Conservation (phyloP, 306 rosid species). For the Castanea sativa region DNA sequence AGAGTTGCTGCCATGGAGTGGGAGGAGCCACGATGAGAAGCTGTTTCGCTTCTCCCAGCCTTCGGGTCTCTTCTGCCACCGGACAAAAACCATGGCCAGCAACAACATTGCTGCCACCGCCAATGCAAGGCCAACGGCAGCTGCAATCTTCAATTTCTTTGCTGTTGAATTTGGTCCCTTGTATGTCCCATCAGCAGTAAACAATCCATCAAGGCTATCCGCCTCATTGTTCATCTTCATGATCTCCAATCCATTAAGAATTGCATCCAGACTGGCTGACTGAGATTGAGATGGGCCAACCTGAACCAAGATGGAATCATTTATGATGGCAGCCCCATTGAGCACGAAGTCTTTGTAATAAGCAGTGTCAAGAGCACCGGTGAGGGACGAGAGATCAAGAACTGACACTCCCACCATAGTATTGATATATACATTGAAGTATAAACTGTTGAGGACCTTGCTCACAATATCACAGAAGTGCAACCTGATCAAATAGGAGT, state of each 20-base stretch:
- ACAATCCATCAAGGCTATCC: slow-evolving; percentile 55
- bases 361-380: slow-evolving; percentile 54
- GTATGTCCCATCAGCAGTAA: slow-evolving; percentile 44
- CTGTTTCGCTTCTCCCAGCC: slow-evolving; percentile 43
- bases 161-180: slow-evolving; percentile 30
- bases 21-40: slow-evolving; percentile 74
- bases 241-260: slow-evolving; percentile 77
- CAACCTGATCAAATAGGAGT: slow-evolving; percentile 68
- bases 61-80: slow-evolving; percentile 56
- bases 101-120: slow-evolving; percentile 37
- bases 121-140: slow-evolving; percentile 46
- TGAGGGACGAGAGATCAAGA: slow-evolving; percentile 61
- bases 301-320: slow-evolving; percentile 54
- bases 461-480: slow-evolving; percentile 93
- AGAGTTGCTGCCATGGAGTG: slow-evolving; percentile 26
- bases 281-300: slow-evolving; percentile 46
- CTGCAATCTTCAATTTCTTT: slow-evolving; percentile 32
- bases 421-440: slow-evolving; percentile 67
- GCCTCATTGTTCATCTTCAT: slow-evolving; percentile 70
- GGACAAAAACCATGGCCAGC: slow-evolving; percentile 24
- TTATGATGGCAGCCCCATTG: slow-evolving; percentile 32
- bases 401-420: slow-evolving; percentile 37
- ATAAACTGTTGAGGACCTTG: slow-evolving; percentile 33
- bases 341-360: slow-evolving; percentile 62
- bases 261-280: slow-evolving; percentile 44